phyloP scores from a whole-genome alignment of 2,329 filamentous ascomycete species.

The Lecanoromycetidae sp. region DNA sequence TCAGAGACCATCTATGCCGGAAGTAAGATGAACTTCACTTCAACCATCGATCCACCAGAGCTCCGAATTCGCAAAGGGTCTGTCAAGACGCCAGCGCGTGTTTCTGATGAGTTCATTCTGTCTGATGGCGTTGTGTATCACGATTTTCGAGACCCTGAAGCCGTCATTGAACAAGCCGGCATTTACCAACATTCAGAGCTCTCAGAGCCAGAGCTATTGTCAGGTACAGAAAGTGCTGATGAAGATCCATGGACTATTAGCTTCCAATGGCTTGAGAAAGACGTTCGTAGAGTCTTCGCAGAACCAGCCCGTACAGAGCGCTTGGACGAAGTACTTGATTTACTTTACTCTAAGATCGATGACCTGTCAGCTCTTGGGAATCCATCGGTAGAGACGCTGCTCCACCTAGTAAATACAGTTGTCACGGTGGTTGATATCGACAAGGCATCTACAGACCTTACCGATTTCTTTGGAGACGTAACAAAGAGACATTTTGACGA shows the following conservation, averaged over 20 bases:
- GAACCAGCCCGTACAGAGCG: background rate
- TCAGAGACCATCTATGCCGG: slow-evolving; percentile 7
- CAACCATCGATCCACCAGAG: background rate
- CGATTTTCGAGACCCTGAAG: background rate
- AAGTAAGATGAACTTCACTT: background rate
- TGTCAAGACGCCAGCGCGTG: slow-evolving; percentile 9
- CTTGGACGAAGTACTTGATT: slow-evolving; percentile 3
- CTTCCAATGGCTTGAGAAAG: slow-evolving; percentile 14
- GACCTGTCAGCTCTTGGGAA: background rate
- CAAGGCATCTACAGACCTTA: background rate
- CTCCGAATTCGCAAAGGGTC: background rate
- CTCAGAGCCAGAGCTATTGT: background rate
- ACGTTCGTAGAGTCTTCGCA: background rate
- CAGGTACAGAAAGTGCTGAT: background rate
- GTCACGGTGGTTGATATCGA: slow-evolving; percentile 12
- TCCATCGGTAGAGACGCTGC: slow-evolving; percentile 1
- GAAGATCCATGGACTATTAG: slow-evolving; percentile 11
- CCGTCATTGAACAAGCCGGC: background rate
- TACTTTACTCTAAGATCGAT: background rate
- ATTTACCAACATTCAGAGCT: background rate
- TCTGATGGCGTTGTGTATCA: slow-evolving; percentile 9
- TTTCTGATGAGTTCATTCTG: slow-evolving; percentile 11
- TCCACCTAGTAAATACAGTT: background rate
- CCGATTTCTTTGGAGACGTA: slow-evolving; percentile 1
- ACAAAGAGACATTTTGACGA: background rate